A percentile compares a stretch with the other conserved stretches of the same genome.
Evolutionary conservation across 2,329 filamentous ascomycete genomes (phyloP).

Genomic region (Chrysoporthe puriensis): DNA sequence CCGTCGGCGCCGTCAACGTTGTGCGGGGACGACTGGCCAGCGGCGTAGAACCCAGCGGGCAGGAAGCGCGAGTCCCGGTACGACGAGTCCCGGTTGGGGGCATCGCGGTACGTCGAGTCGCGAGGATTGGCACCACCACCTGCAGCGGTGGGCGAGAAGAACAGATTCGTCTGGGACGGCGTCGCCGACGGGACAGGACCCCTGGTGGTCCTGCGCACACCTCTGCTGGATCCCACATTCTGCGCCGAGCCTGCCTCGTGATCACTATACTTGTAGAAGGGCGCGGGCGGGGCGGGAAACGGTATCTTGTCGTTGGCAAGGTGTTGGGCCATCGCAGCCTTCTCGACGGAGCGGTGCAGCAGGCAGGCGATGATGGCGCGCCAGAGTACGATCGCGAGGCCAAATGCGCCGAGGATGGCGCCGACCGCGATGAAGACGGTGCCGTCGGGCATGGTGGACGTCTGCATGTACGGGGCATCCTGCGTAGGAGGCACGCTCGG

Average conservation of each 20-base stretch:
- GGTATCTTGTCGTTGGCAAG: constrained; percentile 70
- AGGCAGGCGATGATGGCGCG: constrained; percentile 86
- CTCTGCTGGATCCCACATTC: constrained; percentile 53
- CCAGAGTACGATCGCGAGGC: constrained; percentile 83
- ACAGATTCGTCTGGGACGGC: constrained; percentile 72
- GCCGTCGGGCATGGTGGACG: constrained; percentile 82
- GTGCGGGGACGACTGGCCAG: constrained; percentile 64
- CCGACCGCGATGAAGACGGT: constrained; percentile 97
- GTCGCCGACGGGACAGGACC: constrained; percentile 58
- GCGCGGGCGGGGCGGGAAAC: constrained; percentile 60
- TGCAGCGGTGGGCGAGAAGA: constrained; percentile 92
- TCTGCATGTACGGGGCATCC: constrained; percentile 89
- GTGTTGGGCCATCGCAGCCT: constrained; percentile 77
- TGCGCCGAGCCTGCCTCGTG: constrained; percentile 53
- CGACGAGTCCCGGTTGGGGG: constrained; percentile 32
- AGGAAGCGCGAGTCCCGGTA: constrained; percentile 79
- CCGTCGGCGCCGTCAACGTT: constrained; percentile 50
- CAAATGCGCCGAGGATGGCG: constrained; percentile 82
- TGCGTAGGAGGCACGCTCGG: constrained; percentile 80
- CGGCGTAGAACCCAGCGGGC: constrained; percentile 88
- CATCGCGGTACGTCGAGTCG: constrained; percentile 20
- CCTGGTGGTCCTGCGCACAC: constrained; percentile 55
- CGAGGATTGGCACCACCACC: constrained; percentile 53
- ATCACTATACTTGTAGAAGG: constrained; percentile 68
- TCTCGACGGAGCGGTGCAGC: constrained; percentile 87